These are phyloP conservation scores for Uronychia setigera DNA, from an alignment of 73 alveolate genomes.

Conservation along the genomic window DNA sequence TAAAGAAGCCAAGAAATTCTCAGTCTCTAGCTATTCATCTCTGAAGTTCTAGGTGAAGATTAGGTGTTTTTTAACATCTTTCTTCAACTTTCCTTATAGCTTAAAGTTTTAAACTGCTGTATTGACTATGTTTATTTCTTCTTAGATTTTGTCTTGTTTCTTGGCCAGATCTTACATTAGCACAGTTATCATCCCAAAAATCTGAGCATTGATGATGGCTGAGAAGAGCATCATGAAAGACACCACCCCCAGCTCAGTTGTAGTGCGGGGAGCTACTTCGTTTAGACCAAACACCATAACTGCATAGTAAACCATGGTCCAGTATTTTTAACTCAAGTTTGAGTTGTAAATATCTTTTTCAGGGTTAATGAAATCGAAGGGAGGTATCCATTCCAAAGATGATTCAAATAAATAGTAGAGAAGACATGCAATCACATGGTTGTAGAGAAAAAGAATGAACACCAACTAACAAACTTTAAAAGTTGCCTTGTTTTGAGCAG, in stretches of 20 bases:
- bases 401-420: neutral
- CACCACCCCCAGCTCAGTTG: constrained; percentile 1
- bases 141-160: neutral
- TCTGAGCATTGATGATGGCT: constrained; percentile 23
- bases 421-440: constrained; percentile 32
- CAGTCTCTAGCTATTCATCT: neutral
- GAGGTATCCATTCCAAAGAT: constrained; percentile 20
- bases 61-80: neutral
- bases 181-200: constrained; percentile 17
- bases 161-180: neutral
- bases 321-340: neutral
- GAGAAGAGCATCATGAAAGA: constrained; percentile 19
- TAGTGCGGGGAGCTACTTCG: constrained; percentile 24
- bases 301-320: constrained; percentile 13
- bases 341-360: neutral
- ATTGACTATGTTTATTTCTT: neutral
- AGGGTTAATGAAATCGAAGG: constrained; percentile 30
- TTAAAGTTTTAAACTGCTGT: neutral
- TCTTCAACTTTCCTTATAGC: neutral
- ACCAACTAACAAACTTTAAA: neutral
- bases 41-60: neutral
- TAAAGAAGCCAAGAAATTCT: neutral
- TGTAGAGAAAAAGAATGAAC: constrained; percentile 12
- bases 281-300: constrained; percentile 30
- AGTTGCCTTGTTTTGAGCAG: constrained; percentile 37